A percentile compares a stretch with the other conserved stretches of the same genome.
Evolutionary conservation across 441 rosid species (phyloP).

Genomic region (Syzygium syzygioides): DNA sequence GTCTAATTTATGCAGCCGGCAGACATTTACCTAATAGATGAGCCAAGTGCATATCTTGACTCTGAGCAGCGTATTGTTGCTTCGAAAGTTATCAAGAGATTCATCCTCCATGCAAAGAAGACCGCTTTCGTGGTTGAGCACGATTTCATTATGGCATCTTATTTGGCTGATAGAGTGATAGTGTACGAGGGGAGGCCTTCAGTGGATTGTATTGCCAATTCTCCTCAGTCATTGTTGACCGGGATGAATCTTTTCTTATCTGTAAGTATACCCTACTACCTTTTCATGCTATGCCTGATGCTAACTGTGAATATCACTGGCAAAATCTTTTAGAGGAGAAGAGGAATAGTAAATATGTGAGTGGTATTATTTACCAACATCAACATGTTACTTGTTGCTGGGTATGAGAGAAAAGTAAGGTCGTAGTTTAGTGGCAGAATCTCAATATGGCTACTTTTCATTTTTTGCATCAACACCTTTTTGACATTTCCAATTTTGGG

Average conservation of each 20-base stretch:
- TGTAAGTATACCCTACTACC: constrained; percentile 34
- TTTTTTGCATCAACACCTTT: background rate
- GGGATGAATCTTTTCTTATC: constrained; percentile 98
- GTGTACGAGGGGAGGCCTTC: constrained; percentile 92
- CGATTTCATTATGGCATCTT: constrained; percentile 95
- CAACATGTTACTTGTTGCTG: background rate
- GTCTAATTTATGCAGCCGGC: constrained; percentile 73
- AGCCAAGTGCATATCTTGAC: constrained; percentile 96
- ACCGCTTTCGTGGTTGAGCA: constrained; percentile 97
- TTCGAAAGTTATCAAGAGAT: constrained; percentile 92
- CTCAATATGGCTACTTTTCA: background rate
- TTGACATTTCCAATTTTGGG: background rate
- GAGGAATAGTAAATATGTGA: background rate
- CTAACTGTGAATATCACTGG: background rate
- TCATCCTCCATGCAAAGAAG: constrained; percentile 93
- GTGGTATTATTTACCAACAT: background rate
- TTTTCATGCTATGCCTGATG: background rate
- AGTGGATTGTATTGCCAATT: constrained; percentile 75
- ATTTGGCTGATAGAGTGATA: constrained; percentile 89
- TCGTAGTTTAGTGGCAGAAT: background rate
- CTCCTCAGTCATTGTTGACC: constrained; percentile 85
- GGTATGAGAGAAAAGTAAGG: background rate
- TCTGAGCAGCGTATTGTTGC: constrained; percentile 98
- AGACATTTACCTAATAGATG: constrained; percentile 91
- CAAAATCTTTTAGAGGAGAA: background rate